Evolutionary conservation across 352 stramenopile species (phyloP), one percentile per base, ranked within the genome.

Genomic region (Globisporangium camurandrum): DNA sequence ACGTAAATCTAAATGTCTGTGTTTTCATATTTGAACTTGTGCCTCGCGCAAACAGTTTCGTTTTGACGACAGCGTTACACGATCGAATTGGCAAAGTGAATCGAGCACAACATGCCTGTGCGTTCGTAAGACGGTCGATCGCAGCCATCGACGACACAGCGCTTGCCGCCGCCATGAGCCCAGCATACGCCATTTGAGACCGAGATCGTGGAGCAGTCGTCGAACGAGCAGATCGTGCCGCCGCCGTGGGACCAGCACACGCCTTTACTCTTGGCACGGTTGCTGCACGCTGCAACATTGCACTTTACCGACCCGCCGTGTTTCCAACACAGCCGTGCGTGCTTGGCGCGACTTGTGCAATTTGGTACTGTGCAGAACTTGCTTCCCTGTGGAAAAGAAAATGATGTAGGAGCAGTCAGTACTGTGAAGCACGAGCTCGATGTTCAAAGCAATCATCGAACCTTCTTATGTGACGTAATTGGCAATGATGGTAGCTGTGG

Each of bases 161-260:
- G 56, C 51, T 69, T 69, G 46, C 60, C 60, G 30, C 64, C 64
- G 27, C 64, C 64, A 24, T 73, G 64, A 8, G 60, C 61, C 60
- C 60, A 73, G 45, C 64, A 73, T 19, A 62, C 54, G 3, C 57
- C 62, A 27, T 66, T 69, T n/a, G 51, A 58, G 43, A 58, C 51
- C 20, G 51, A 2, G 30, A 34, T 34, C 30, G 30, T 34, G 6
- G 28, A 34, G 44, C 72, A 84, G 11, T 61, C 57, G 10, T 36
- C 48, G 51, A 71, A 68, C 0, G 67, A 72, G 53, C 72, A 84
- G 14, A 71, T 51, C 11, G 66, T 84, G 41, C 72, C 72, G 23
- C 72, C 72, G 17, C 72, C 72, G 52, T 84, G 72, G 16, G 67
- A 80, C 72, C 72, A 84, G 50, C 72, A 84, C 6, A 84, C 62